Evolutionary conservation across 495 filamentous ascomycete genomes (phyloP), one percentile per base, ranked within the genome.

Genomic region (Cryomyces minteri): DNA sequence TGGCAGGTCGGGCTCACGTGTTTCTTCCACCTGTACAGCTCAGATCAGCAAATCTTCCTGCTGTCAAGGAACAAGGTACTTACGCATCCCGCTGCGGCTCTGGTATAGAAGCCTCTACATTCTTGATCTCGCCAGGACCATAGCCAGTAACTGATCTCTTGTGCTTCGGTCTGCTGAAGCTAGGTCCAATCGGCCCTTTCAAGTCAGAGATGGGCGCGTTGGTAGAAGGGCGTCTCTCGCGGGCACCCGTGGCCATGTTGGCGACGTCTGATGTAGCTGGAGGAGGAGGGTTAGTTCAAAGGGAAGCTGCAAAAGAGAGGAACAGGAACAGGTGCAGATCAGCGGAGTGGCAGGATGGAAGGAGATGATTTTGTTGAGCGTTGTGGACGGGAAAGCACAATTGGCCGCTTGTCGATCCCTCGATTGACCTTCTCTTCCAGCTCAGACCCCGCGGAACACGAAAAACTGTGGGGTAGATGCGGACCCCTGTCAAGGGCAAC

Each of bases 141-240:
- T 94, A 88, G 7, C 90, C 90, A 4, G 90, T 98, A 51, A 80
- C 79, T 11, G 88, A 95, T 43, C 90, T 75, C 69, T 83, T 93
- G 67, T 98, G 90, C 66, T 96, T 96, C 14, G 90, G 90, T 45
- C 88, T 71, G 48, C 53, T 59, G 49, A 67, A 65, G 33, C 74
- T 77, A 4, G 83, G 83, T 3, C 79, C 80, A 44, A 95, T 70
- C 3, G 81, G 80, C 39, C 84, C 87, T 60, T 82, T 70, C 32
- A 95, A 75, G 53, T 87, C 82, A 37, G 79, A 72, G 53, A 94
- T 76, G 32, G 86, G 87, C 44, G 82, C 81, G 41, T 82, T 77
- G 32, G 78, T 79, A 31, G 83, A 90, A 31, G 81, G 83, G 47
- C 71, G 80, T 47, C 87, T 73, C 62, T 82, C 75, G 40, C 74